Conservation (phyloP, 441 rosid genomes). For the Francoa sonchifolia region DNA sequence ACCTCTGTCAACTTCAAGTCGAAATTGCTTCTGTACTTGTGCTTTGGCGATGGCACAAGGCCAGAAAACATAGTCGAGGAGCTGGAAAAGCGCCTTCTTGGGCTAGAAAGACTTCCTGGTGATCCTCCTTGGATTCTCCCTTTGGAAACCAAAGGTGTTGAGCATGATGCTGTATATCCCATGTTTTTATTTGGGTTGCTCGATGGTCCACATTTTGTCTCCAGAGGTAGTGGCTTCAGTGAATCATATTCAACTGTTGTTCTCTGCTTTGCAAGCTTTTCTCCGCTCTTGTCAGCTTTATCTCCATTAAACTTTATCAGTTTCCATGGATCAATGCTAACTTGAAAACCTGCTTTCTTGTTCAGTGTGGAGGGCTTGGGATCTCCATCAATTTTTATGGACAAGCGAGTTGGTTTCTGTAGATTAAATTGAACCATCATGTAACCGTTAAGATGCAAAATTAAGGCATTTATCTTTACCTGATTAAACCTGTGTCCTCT, state of each 20-base stretch:
- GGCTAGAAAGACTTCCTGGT: conserved; percentile 53
- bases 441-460: conserved; percentile 5
- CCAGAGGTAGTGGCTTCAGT: conserved; percentile 64
- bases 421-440: conserved; percentile 4
- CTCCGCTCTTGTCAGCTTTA: conserved; percentile 79
- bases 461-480: conserved; percentile 24
- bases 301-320: conserved; percentile 69
- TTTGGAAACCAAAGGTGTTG: conserved; percentile 38
- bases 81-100: conserved; percentile 72
- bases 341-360: conserved; percentile 60
- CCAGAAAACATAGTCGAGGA: conserved; percentile 36
- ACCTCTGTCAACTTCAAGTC: conserved; percentile 86
- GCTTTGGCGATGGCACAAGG: conserved; percentile 51
- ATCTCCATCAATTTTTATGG: conserved; percentile 57
- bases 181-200: conserved; percentile 30
- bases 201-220: conserved; percentile 65
- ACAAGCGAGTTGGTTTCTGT: conserved; percentile 45
- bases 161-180: conserved; percentile 20
- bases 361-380: conserved; percentile 32
- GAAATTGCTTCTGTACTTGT: conserved; percentile 64
- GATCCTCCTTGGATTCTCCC: conserved; percentile 44
- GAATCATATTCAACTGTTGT: conserved; percentile 28
- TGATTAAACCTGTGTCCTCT: conserved; percentile 33
- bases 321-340: conserved; percentile 79
- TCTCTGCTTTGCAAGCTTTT: conserved; percentile 46